Evolutionary conservation across 352 stramenopile species (phyloP).

Genomic region (Lagenidium sp.): DNA sequence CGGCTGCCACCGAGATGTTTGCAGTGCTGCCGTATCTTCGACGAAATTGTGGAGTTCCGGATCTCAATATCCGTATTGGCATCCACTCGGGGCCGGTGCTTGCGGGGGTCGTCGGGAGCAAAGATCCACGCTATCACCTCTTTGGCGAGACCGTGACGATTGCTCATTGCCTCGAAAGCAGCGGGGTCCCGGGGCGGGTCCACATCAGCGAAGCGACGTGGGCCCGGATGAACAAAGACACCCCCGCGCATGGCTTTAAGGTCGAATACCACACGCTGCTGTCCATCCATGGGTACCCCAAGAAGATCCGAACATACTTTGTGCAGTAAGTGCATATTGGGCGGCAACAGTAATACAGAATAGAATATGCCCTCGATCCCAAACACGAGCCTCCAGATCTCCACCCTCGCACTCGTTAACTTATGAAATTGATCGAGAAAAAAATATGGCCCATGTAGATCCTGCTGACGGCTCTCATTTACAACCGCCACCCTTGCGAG

Average conservation of each 20-base stretch:
- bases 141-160: constrained; percentile 84
- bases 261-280: constrained; percentile 81
- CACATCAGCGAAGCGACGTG: constrained; percentile 81
- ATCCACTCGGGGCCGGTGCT: constrained; percentile 77
- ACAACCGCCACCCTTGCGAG: no score
- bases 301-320: constrained; percentile 78
- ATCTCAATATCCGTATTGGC: constrained; percentile 84
- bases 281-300: constrained; percentile 57
- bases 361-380: no score
- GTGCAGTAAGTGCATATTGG: no score
- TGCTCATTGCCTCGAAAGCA: constrained; percentile 75
- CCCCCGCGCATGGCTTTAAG: constrained; percentile 66
- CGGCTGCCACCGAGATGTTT: constrained; percentile 72
- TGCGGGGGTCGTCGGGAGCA: constrained; percentile 76
- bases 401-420: no score
- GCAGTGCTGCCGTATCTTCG: constrained; percentile 40
- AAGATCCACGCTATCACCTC: constrained; percentile 78
- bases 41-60: constrained; percentile 61
- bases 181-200: constrained; percentile 58
- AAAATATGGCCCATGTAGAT: no score
- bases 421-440: no score
- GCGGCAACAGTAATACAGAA: constrained; percentile 1
- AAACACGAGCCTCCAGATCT: not conserved
- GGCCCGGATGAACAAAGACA: constrained; percentile 76
- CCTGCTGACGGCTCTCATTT: no score